Base-by-base conservation (phyloP, 2,329 filamentous ascomycete genomes). In the Blastomyces gilchristii region DNA sequence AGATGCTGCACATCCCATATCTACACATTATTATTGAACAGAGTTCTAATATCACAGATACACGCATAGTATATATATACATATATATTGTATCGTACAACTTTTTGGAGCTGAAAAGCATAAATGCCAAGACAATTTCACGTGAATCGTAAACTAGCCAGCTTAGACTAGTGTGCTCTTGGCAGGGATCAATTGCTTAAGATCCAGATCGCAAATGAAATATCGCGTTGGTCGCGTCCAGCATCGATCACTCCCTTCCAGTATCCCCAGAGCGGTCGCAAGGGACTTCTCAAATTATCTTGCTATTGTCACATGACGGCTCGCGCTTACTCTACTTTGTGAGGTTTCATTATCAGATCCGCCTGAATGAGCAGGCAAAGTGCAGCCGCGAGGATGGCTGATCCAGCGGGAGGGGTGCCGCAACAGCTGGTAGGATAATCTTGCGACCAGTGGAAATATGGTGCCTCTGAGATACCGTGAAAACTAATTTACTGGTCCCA, bases 401-500 rank as follows among this genome's bases (percentile, higher is more conserved):
- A 82, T 69, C 80, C 80, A 47, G 80, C 79, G 67, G 73, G 76
- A 65, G 79, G 79, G 62, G 77, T 83, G 65, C 72, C 77, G 65
- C 71, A 72, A 62, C 76, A 78, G 61, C 72, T 80, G 66, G 78
- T 79, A 73, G 63, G 72, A 67, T 63, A 62, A 49, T 1, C 50
- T 57, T 49, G 31, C 37, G 9, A 6, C 8, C 11, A 49, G n/a
- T 60, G 61, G 34, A 43, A 9, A 12, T 37, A 39, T 31, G 16
- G 43, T 18, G 39, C 45, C 28, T 49, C 14, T 50, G 12, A 53
- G 43, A 50, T 59, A 43, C 5, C 12, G 28, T 61, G 66, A 49
- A 49, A 64, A 52, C 61, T 67, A 47, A 69, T 61, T 49, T 56
- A 14, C 41, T 39, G 11, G 14, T 43, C 64, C 22, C 72, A 94